Evolutionary conservation across 768 basidiomycete genomes (phyloP), one percentile per base, ranked within the genome.

Genomic region (Tricholoma furcatifolium): DNA sequence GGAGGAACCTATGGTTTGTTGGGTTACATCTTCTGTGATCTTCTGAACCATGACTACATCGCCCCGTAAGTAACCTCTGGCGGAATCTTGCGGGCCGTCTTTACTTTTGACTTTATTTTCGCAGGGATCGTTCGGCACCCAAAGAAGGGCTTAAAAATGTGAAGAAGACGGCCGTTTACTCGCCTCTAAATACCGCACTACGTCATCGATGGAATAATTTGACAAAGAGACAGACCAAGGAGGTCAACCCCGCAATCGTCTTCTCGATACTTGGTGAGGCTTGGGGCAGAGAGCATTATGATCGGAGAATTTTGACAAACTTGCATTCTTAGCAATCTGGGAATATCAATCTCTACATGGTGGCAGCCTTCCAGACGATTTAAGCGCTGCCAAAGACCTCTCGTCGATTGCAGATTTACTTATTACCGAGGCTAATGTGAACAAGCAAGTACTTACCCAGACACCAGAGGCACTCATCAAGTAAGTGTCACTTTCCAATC

Each of bases 1-100:
- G 94, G 94, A 1, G 91, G 91, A 10, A 87, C 89, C 14, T 95
- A 93, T 66, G 96, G 96, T 18, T 75, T 95, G 54, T 73, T 85
- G 42, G 96, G 96, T 14, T 99, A 93, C 70, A 92, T 97, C 62
- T 97, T 98, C 65, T 93, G 92, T 57, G 95, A 98, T 67, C 77
- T 99, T 50, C 75, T 94, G 51, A 77, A 82, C 50, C 96, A 97
- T 62, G 86, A 93, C 56, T 93, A 88, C 67, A 83, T 97, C 56
- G 73, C 85, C 42, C 82, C 87, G 96, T 95, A 71, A 72, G 94
- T 34, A 30, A 27, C 34, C 27, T 35, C 50, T 39, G n/a, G 41
- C 43, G 43, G 47, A 44, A 43, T 21, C 34, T 18, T n/a, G 21
- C 59, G 58, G 47, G 48, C 55, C 57, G 52, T 39, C 45, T 23